Evolutionary conservation across 106 monocot species (phyloP).

Genomic region (Iris macrosiphon): DNA sequence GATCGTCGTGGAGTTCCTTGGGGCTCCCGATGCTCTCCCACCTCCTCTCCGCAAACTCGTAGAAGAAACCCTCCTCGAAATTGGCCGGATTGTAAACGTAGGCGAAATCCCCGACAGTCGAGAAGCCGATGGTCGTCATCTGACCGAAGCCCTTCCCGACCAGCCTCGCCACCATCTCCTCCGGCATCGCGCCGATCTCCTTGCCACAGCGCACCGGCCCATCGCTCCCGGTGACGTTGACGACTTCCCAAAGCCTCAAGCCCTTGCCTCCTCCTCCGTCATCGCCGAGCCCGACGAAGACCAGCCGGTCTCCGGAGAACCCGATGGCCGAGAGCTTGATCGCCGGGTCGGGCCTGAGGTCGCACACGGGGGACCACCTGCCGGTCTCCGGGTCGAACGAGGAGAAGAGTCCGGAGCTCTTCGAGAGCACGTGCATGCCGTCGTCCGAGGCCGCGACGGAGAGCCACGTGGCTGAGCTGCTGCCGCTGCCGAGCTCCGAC

Average conservation of each 20-base stretch:
- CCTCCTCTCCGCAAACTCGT: conserved; percentile 5
- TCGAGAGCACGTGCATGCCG: conserved; percentile 33
- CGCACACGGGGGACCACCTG: conserved; percentile 20
- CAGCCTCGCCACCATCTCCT: conserved; percentile 27
- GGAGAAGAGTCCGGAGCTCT: conserved; percentile 18
- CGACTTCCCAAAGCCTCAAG: conserved; percentile 33
- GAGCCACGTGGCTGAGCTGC: conserved; percentile 41
- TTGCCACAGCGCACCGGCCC: background rate
- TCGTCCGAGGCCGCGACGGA: conserved; percentile 28
- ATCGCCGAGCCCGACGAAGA: conserved; percentile 17
- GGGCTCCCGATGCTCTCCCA: conserved; percentile 5
- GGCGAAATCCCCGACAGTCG: conserved; percentile 11
- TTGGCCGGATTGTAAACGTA: conserved; percentile 38
- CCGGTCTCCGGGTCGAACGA: conserved; percentile 31
- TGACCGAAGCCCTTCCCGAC: conserved; percentile 3
- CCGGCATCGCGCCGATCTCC: conserved; percentile 10
- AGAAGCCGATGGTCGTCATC: conserved; percentile 18
- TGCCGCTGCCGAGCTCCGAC: conserved; percentile 16
- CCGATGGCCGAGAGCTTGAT: conserved; percentile 16
- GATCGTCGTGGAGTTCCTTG: conserved; percentile 2
- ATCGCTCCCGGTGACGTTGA: conserved; percentile 9
- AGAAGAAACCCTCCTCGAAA: conserved; percentile 20
- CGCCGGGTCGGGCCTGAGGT: conserved; percentile 5
- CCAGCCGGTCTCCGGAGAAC: conserved; percentile 8
- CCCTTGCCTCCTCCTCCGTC: background rate